A percentile compares a stretch with the other conserved stretches of the same genome.
phyloP scores from a whole-genome alignment of 2,329 filamentous ascomycete species.

The Coniochaeta sp. region DNA sequence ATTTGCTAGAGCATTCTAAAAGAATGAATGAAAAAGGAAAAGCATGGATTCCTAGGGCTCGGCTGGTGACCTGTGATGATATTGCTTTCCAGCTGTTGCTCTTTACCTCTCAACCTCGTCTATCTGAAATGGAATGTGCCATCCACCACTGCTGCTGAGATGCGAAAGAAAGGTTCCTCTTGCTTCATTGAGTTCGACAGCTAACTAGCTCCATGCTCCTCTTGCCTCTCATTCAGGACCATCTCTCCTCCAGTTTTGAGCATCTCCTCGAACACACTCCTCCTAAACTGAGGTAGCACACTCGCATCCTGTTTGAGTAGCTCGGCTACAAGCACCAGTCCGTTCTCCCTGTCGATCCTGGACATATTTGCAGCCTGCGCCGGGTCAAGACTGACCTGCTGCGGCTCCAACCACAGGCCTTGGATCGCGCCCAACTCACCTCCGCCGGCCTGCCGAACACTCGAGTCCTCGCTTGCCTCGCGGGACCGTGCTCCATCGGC shows the following conservation, averaged over 20 bases:
- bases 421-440: conserved; percentile 8
- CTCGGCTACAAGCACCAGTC: conserved; percentile 49
- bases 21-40: conserved; percentile 16
- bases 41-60: neutral
- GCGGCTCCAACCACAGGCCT: conserved; percentile 34
- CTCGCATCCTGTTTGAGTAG: conserved; percentile 37
- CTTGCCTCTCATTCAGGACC: conserved; percentile 20
- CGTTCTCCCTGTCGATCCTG: conserved; percentile 53
- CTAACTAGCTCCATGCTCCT: neutral
- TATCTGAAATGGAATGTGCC: neutral
- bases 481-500: conserved; percentile 12
- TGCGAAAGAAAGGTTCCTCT: neutral
- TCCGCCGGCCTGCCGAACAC: neutral
- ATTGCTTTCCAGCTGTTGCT: neutral
- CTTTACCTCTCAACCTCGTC: neutral
- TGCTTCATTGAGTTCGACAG: neutral
- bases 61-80: neutral
- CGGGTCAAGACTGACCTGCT: conserved; percentile 31
- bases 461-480: neutral
- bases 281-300: conserved; percentile 30
- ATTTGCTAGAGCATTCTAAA: conserved; percentile 20
- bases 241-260: conserved; percentile 40
- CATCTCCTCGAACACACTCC: conserved; percentile 37
- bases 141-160: neutral
- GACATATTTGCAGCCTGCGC: conserved; percentile 35